Evolutionary conservation across 2,329 filamentous ascomycete species (phyloP).

Genomic region (Blastomyces parvus): DNA sequence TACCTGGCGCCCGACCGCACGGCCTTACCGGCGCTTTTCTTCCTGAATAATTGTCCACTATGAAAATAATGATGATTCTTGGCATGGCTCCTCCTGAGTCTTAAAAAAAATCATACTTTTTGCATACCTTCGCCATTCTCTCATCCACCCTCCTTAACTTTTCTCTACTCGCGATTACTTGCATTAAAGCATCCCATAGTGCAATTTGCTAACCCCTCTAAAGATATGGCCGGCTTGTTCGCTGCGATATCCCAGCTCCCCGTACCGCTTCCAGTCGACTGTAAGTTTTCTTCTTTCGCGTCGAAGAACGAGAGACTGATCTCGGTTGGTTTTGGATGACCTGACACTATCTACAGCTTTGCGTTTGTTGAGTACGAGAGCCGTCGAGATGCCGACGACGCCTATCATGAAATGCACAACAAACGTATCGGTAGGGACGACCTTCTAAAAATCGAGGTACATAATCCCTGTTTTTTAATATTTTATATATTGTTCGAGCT

Average conservation of each 20-base stretch:
- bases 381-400: constrained; percentile 94
- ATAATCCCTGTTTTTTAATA: constrained; percentile 19
- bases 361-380: constrained; percentile 99
- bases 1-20: constrained; percentile 10
- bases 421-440: constrained; percentile 96
- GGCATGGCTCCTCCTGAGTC: constrained; percentile 9
- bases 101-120: constrained; percentile 4
- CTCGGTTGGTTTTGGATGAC: constrained; percentile 24
- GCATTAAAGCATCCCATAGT: background rate
- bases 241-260: constrained; percentile 95
- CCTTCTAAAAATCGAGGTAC: constrained; percentile 91
- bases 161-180: background rate
- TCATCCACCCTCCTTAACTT: constrained; percentile 4
- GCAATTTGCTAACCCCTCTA: constrained; percentile 27
- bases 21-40: constrained; percentile 13
- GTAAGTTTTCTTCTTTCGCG: constrained; percentile 51
- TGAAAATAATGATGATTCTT: constrained; percentile 1
- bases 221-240: constrained; percentile 94
- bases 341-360: constrained; percentile 49
- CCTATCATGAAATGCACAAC: constrained; percentile 99
- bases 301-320: background rate
- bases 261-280: constrained; percentile 88
- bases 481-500: constrained; percentile 12
- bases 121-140: constrained; percentile 3
- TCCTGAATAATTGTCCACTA: constrained; percentile 6